Percentiles rank a stretch among this genome's conserved stretches.
Evolutionary conservation across 2,329 filamentous ascomycete species (phyloP).

Genomic region (Pseudogymnoascus sp.): DNA sequence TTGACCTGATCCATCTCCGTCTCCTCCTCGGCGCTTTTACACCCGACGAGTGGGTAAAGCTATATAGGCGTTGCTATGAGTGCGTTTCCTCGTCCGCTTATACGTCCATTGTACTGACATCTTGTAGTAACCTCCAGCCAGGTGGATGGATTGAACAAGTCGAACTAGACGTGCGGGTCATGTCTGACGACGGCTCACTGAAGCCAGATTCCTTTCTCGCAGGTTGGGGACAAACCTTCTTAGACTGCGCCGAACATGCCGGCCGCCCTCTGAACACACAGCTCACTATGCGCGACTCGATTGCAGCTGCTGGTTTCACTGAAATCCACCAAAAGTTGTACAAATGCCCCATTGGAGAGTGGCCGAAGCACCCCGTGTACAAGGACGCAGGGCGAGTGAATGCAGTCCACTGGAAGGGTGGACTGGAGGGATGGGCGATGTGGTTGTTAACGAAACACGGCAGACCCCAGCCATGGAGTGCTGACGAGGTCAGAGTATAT

Average conservation of each 20-base stretch:
- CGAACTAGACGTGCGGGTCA: slow-evolving; percentile 1
- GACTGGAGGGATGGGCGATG: slow-evolving; percentile 27
- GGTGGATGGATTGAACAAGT: slow-evolving; percentile 12
- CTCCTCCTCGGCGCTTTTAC: slow-evolving; percentile 17
- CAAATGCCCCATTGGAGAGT: slow-evolving; percentile 1
- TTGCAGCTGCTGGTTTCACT: slow-evolving; percentile 18
- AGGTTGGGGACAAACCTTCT: slow-evolving; percentile 20
- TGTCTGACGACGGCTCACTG: slow-evolving; percentile 11
- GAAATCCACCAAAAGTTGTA: not conserved
- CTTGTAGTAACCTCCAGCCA: slow-evolving; percentile 1
- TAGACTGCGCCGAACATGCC: slow-evolving; percentile 18
- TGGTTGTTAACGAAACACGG: slow-evolving; percentile 25
- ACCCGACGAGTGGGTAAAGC: slow-evolving; percentile 12
- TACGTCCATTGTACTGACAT: not conserved
- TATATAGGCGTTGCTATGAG: slow-evolving; percentile 14
- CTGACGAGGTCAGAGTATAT: slow-evolving; percentile 23
- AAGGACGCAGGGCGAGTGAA: slow-evolving; percentile 18
- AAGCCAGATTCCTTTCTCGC: slow-evolving; percentile 15
- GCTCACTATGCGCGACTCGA: slow-evolving; percentile 21
- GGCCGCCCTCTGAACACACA: slow-evolving; percentile 23
- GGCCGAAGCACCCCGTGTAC: slow-evolving; percentile 10
- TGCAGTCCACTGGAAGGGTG: slow-evolving; percentile 24
- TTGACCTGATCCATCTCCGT: slow-evolving; percentile 37
- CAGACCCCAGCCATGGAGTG: slow-evolving; percentile 19
- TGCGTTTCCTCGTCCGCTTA: not conserved